Evolutionary conservation across 345 rosid genomes (phyloP), one percentile per base, ranked within the genome.

Genomic region (Orychophragmus violaceus): DNA sequence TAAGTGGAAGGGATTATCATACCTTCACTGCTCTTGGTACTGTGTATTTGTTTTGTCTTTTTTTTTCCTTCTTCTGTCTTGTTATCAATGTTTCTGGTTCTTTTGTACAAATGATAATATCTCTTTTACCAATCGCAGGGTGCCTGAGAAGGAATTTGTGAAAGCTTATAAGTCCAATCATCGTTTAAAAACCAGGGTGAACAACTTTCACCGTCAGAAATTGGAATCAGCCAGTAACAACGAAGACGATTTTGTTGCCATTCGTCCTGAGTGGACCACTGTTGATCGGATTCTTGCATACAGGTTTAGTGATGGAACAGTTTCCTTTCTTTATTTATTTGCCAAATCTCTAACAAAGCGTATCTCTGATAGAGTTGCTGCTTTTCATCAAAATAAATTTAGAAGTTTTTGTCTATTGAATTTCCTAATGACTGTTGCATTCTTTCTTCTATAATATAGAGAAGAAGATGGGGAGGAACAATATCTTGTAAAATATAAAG

Each of bases 1-100:
- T 29, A 95, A 95, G 78, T 95, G 99, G 99, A 95, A 95, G 74
- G 97, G 97, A 19, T 77, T 91, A 62, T 95, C 98, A 59, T 95
- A 87, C 83, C 91, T 95, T 50, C 99, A 95, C 63, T 95, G 97
- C 75, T 83, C 87, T 77, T 89, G 99, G 99, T 95, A 56, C 66
- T 61, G 19, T 29, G 1, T 60, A 16, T 8, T 9, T 62, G 42
- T 32, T 22, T 44, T 58, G 24, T 44, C 12, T 44, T 48, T 6
- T 27, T 37, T 10, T 24, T 27, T 66, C 16, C 45, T 19, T 17
- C 45, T 32, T 60, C 7, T 65, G 17, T 59, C 32, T 25, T 71
- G 36, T 66, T 58, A 56, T 58, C 25, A 25, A 28, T 58, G 35
- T 64, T 71, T 65, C 45, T 68, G 28, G 36, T 33, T 12, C 1